Evolutionary conservation across 495 filamentous ascomycete species (phyloP).

Genomic region (Aspergillus homomorphus): DNA sequence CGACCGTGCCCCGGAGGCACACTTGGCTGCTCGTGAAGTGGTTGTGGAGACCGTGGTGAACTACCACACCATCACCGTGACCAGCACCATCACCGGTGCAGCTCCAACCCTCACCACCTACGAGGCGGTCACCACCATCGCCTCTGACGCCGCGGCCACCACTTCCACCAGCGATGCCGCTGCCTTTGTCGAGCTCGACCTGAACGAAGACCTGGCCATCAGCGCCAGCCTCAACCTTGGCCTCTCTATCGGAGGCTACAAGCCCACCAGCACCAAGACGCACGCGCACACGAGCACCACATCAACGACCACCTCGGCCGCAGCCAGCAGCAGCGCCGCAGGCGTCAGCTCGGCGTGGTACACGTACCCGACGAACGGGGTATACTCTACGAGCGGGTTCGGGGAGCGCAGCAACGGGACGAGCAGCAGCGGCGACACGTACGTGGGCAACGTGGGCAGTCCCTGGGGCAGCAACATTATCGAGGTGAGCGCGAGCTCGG

Average conservation of each 20-base stretch:
- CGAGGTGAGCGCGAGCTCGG: conserved; percentile 31
- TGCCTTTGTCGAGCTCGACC: conserved; percentile 3
- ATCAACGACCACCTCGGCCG: neutral
- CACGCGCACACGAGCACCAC: neutral
- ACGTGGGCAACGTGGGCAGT: conserved; percentile 47
- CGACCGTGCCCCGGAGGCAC: conserved; percentile 4
- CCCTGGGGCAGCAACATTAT: conserved; percentile 56
- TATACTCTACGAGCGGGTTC: conserved; percentile 8
- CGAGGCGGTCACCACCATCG: conserved; percentile 13
- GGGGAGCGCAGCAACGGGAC: conserved; percentile 3
- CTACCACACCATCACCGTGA: conserved; percentile 25
- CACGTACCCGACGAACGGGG: conserved; percentile 4
- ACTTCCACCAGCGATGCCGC: neutral
- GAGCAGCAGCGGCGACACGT: conserved; percentile 30
- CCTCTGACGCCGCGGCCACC: neutral
- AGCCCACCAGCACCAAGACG: conserved; percentile 7
- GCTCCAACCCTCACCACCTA: conserved; percentile 13
- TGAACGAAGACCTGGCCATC: neutral
- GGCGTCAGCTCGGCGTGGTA: conserved; percentile 4
- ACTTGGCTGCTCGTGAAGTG: conserved; percentile 14
- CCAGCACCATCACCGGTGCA: conserved; percentile 21
- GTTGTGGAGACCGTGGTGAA: conserved; percentile 17
- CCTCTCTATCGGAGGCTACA: neutral
- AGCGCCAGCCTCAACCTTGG: conserved; percentile 3
- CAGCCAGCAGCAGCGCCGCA: neutral